Percentiles rank a stretch among this genome's conserved stretches.
Conservation (phyloP, 192 early-diverging fungal species). For the Backusella liffmaniae region DNA sequence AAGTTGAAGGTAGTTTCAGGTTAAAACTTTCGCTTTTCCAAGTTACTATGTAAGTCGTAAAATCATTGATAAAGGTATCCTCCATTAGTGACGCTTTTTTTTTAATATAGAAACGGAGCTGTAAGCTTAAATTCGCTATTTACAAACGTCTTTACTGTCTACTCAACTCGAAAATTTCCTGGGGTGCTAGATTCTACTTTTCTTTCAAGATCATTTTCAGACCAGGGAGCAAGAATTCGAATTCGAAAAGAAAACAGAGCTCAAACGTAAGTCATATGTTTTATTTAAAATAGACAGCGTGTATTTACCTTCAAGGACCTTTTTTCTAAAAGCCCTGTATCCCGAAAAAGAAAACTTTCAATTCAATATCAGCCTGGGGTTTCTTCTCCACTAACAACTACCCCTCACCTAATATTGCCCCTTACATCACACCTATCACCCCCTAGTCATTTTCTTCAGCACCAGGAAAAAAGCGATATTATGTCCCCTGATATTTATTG, state of each 20-base stretch:
- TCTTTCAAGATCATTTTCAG: conserved; percentile 85
- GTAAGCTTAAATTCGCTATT: conserved; percentile 52
- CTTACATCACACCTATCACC: neutral
- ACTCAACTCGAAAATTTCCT: conserved; percentile 86
- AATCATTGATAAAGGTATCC: neutral
- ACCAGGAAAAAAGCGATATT: neutral
- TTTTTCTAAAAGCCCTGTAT: neutral
- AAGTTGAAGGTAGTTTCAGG: conserved; percentile 78
- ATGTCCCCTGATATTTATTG: neutral
- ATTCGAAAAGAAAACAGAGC: conserved; percentile 78
- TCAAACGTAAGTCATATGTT: conserved; percentile 26
- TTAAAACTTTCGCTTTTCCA: conserved; percentile 87
- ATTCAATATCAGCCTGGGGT: neutral
- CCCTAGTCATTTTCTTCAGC: neutral
- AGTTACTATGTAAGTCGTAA: conserved; percentile 54
- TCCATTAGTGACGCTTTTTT: neutral
- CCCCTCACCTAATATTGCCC: neutral
- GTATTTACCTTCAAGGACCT: neutral
- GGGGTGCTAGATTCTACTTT: conserved; percentile 92
- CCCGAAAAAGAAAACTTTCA: conserved; percentile 12
- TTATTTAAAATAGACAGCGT: neutral
- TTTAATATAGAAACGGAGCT: conserved; percentile 10
- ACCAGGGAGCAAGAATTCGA: conserved; percentile 91
- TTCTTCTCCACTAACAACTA: neutral
- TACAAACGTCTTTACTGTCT: conserved; percentile 79